These are phyloP conservation scores for Wickerhamomyces hampshirensis DNA, from an alignment of 805 yeast genomes.

Conservation along the genomic window DNA sequence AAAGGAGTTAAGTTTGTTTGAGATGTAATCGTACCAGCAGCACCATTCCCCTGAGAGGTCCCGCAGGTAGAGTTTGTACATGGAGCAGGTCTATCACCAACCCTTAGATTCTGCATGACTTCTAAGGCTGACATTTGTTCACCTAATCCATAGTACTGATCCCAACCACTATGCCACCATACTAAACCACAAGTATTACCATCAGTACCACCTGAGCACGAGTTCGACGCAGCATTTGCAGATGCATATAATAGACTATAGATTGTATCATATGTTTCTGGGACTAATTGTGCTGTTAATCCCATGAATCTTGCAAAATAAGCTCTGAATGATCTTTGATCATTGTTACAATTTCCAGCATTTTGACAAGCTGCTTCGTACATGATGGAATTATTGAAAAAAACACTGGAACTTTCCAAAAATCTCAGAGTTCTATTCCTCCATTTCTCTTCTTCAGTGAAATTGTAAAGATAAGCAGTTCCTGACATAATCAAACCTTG, in stretches of 20 bases:
- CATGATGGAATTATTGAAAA: slow-evolving; percentile 53
- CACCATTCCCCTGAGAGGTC: slow-evolving; percentile 54
- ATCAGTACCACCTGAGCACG: slow-evolving; percentile 79
- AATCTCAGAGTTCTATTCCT: slow-evolving; percentile 44
- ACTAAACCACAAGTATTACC: slow-evolving; percentile 77
- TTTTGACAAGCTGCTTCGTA: slow-evolving; percentile 72
- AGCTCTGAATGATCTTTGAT: slow-evolving; percentile 73
- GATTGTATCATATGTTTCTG: slow-evolving; percentile 45
- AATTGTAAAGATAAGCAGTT: slow-evolving; percentile 61
- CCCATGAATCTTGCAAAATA: slow-evolving; percentile 63
- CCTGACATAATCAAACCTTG: slow-evolving; percentile 68
- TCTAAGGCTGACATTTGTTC: slow-evolving; percentile 82
- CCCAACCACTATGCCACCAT: slow-evolving; percentile 63
- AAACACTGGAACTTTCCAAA: slow-evolving; percentile 45
- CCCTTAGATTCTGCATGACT: slow-evolving; percentile 35
- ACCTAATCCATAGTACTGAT: slow-evolving; percentile 70
- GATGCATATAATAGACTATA: slow-evolving; percentile 42
- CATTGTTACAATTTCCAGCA: slow-evolving; percentile 53
- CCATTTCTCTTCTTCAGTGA: slow-evolving; percentile 58
- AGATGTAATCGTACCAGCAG: slow-evolving; percentile 51
- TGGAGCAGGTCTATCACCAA: slow-evolving; percentile 43
- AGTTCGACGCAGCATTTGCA: slow-evolving; percentile 66
- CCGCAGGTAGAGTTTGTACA: slow-evolving; percentile 61
- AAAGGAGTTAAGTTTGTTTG: slow-evolving; percentile 33
- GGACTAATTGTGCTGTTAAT: slow-evolving; percentile 55